A percentile compares a stretch with the other conserved stretches of the same genome.
phyloP scores from a whole-genome alignment of 805 yeast species.

The Blastobotrys chiropterorum region DNA sequence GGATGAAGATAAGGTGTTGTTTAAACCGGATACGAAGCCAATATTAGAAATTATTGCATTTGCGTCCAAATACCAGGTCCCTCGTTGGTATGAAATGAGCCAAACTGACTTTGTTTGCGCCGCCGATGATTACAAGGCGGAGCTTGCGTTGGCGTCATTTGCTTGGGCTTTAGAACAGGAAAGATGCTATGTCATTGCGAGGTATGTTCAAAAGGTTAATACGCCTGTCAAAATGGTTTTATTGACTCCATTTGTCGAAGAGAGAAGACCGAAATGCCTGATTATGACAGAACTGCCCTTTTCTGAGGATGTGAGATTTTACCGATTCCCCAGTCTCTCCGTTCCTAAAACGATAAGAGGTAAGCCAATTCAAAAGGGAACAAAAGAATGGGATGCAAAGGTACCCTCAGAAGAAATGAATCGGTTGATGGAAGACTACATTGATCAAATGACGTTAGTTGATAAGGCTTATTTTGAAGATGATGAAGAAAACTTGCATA shows the following conservation, averaged over 20 bases:
- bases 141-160: conserved; percentile 39
- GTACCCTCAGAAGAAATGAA: conserved; percentile 37
- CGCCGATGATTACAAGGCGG: conserved; percentile 35
- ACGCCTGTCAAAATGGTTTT: conserved; percentile 37
- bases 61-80: conserved; percentile 39
- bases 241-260: conserved; percentile 43
- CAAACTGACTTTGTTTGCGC: conserved; percentile 55
- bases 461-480: conserved; percentile 15
- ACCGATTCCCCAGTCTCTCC: conserved; percentile 48
- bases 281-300: conserved; percentile 57
- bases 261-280: conserved; percentile 29
- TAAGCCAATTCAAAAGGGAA: conserved; percentile 23
- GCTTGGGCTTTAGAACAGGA: conserved; percentile 41
- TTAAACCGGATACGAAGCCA: conserved; percentile 31
- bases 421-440: conserved; percentile 38
- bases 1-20: conserved; percentile 35
- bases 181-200: conserved; percentile 45
- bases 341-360: conserved; percentile 33
- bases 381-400: conserved; percentile 16
- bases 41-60: conserved; percentile 64
- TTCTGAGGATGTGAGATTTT: conserved; percentile 55
- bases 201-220: conserved; percentile 42
- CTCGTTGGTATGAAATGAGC: conserved; percentile 49
- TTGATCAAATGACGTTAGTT: conserved; percentile 42
- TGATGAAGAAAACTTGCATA: conserved; percentile 7